Percentiles rank a stretch among this genome's conserved stretches.
Conservation (phyloP, 2,329 filamentous ascomycete genomes). For the Calonectria pseudoreteaudii region DNA sequence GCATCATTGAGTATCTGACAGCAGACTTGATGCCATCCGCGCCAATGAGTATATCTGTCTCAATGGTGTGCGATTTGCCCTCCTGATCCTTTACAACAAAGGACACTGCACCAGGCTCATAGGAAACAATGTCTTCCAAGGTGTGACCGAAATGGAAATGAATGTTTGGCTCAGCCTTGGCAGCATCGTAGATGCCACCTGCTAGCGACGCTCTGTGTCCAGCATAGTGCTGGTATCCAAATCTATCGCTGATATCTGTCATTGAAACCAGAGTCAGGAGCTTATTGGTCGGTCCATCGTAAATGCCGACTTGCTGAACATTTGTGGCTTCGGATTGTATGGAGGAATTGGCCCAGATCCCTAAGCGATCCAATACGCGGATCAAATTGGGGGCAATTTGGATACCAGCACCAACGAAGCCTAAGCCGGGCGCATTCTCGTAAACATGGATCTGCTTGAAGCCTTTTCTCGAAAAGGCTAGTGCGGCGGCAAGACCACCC, state of each 20-base stretch:
- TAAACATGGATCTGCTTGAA: slow-evolving; percentile 29
- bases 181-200: slow-evolving; percentile 17
- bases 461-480: slow-evolving; percentile 29
- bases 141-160: slow-evolving; percentile 25
- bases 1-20: slow-evolving; percentile 25
- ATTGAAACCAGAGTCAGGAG: slow-evolving; percentile 2
- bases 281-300: neutral
- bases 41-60: slow-evolving; percentile 27
- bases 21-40: slow-evolving; percentile 30
- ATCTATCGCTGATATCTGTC: slow-evolving; percentile 16
- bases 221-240: slow-evolving; percentile 21
- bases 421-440: slow-evolving; percentile 25
- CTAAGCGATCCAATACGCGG: slow-evolving; percentile 22
- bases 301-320: neutral
- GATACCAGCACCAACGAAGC: slow-evolving; percentile 31
- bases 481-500: slow-evolving; percentile 26
- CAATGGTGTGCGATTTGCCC: neutral
- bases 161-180: slow-evolving; percentile 18
- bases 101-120: neutral
- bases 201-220: slow-evolving; percentile 28
- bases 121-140: slow-evolving; percentile 7
- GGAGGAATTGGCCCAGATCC: slow-evolving; percentile 21
- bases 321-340: neutral
- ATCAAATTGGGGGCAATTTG: slow-evolving; percentile 32
- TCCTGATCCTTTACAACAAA: neutral